Evolutionary conservation across 2,329 filamentous ascomycete species (phyloP).

Genomic region (Fusarium sarcochroum): DNA sequence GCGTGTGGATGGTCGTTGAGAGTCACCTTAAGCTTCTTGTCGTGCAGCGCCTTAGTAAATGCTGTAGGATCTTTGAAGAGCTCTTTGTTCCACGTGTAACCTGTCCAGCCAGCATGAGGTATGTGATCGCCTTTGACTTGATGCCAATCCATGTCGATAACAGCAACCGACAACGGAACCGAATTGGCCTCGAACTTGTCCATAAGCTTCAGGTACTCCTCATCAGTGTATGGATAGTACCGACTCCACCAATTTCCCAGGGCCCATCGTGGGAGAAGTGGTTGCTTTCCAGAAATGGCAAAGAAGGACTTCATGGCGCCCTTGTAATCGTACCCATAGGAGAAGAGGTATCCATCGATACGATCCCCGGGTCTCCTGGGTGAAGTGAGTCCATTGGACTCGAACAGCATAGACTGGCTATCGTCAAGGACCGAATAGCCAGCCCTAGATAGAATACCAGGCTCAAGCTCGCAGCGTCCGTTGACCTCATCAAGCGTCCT

Average conservation of each 20-base stretch:
- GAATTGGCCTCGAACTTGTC: constrained; percentile 65
- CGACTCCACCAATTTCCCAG: constrained; percentile 77
- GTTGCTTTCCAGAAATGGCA: constrained; percentile 68
- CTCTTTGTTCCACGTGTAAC: constrained; percentile 73
- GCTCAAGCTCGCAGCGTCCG: constrained; percentile 64
- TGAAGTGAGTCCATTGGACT: constrained; percentile 65
- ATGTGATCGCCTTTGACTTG: constrained; percentile 63
- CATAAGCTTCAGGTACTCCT: constrained; percentile 71
- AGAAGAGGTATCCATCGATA: constrained; percentile 72
- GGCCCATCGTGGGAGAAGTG: constrained; percentile 68
- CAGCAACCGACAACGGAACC: constrained; percentile 71
- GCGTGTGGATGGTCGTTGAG: constrained; percentile 75
- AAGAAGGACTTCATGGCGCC: constrained; percentile 69
- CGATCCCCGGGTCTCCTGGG: constrained; percentile 62
- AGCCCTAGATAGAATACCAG: constrained; percentile 64
- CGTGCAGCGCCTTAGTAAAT: constrained; percentile 66
- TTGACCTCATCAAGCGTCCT: constrained; percentile 69
- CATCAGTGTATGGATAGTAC: constrained; percentile 69
- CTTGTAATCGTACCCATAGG: constrained; percentile 70
- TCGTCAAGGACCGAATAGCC: constrained; percentile 70
- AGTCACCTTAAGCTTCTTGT: constrained; percentile 66
- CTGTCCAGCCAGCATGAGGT: constrained; percentile 61
- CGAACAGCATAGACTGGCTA: constrained; percentile 69
- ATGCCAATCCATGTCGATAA: constrained; percentile 79
- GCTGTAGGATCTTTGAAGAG: constrained; percentile 64